Base-by-base conservation (phyloP, 2,329 filamentous ascomycete species). In the Apiospora rasikravindrae region DNA sequence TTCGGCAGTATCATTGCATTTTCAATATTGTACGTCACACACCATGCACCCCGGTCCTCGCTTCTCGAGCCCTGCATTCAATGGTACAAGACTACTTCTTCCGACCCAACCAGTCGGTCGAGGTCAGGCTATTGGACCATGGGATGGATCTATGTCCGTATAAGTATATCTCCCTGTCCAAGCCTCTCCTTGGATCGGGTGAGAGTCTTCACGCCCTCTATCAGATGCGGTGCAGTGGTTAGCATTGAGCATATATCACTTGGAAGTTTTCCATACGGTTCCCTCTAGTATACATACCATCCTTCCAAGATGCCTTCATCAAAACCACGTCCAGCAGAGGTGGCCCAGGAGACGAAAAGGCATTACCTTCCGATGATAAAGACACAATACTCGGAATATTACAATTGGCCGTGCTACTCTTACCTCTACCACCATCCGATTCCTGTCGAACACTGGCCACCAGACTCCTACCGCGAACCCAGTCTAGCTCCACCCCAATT, bases 281-380 rank as follows among this genome's bases (percentile, higher is more conserved):
- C 14, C 44, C 44, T 33, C 44, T 47, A 26, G n/a, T 19, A 14
- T 33, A 40, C 68, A 2, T 7, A 42, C n/a, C 33, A n/a, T 37
- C 44, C 71, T 45, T 73, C 67, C 76, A 80, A 73, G 64, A 91
- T 91, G 89, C 87, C 88, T 72, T 77, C 86, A 68, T 84, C 87
- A 71, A 90, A 87, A 81, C 87, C 87, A 66, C 92, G 90, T 81
- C 88, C 90, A 16, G 89, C 91, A 53, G 92, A 94, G 75, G 89
- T 94, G 70, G 92, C 92, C 71, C 88, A 90, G 37, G 92, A 94
- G 79, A 92, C 91, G n/a, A 93, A 93, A 81, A 88, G 86, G 76
- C 87, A 87, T 72, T 93, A 91, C 78, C 91, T 94, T 75, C 92
- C 92, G 22, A 84, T 88, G 74, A 89, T 94, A 76, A 88, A 86